Evolutionary conservation across 352 stramenopile genomes (phyloP).

Genomic region (Phytopythium mirpurense): DNA sequence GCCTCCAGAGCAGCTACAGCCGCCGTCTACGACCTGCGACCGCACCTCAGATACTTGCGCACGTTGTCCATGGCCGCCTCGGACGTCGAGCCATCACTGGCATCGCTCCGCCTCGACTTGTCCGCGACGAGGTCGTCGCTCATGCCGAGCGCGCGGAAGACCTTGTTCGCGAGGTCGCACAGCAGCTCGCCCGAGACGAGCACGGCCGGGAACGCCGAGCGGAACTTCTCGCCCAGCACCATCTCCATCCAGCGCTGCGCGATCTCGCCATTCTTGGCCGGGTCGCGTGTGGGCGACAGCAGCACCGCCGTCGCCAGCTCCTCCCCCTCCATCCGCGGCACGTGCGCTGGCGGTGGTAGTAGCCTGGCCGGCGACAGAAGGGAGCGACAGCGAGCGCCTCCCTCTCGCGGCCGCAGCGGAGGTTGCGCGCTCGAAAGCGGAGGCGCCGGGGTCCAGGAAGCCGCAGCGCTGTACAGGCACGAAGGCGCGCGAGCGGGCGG

Average conservation of each 20-base stretch:
- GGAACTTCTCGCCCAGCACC: constrained; percentile 78
- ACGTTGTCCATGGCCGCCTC: constrained; percentile 35
- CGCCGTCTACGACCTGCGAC: background rate
- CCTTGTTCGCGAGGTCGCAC: constrained; percentile 61
- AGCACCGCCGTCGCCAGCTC: constrained; percentile 24
- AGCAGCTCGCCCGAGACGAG: constrained; percentile 61
- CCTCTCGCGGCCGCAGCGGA: background rate
- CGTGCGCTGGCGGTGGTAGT: background rate
- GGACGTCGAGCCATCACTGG: background rate
- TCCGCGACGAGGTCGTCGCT: constrained; percentile 37
- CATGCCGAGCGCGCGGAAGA: constrained; percentile 78
- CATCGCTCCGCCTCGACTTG: background rate
- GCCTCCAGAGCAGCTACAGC: background rate
- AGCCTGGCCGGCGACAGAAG: background rate
- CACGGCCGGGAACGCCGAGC: constrained; percentile 35
- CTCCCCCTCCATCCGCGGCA: constrained; percentile 17
- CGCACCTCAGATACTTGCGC: constrained; percentile 61
- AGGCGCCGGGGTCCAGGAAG: background rate
- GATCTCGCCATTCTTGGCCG: constrained; percentile 55
- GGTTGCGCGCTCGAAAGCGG: background rate
- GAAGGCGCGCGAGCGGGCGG: background rate
- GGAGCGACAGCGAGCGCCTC: background rate
- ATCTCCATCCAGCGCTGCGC: constrained; percentile 86
- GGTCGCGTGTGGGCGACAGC: constrained; percentile 32
- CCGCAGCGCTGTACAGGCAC: constrained; percentile 10